These are phyloP conservation scores for Murraya paniculata DNA, from an alignment of 345 rosid species.

Conservation along the genomic window DNA sequence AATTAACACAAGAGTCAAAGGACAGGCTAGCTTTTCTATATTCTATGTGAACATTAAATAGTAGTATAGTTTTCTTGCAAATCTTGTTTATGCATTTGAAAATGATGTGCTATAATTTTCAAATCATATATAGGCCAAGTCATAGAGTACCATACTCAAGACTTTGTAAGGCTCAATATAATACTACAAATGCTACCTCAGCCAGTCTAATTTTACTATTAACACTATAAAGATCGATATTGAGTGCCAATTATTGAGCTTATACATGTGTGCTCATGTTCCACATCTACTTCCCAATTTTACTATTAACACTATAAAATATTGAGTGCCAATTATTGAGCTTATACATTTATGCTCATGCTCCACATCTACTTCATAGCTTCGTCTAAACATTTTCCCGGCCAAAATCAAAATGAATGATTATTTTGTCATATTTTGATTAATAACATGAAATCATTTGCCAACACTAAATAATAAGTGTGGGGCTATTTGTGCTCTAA, in stretches of 20 bases:
- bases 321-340: not conserved
- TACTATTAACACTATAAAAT: no score
- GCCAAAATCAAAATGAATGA: no score
- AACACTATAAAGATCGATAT: no score
- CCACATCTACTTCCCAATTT: not conserved
- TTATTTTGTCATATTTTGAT: no score
- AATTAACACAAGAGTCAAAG: slow-evolving; percentile 42
- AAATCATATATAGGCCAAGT: not conserved
- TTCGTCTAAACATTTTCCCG: no score
- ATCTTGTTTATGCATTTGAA: not conserved
- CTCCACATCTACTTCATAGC: no score
- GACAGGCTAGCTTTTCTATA: slow-evolving; percentile 18
- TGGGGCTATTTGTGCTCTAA: no score
- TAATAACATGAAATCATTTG: no score
- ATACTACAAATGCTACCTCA: not conserved
- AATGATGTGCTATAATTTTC: not conserved
- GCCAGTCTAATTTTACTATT: not conserved
- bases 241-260: not conserved
- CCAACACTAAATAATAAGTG: no score
- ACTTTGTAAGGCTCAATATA: not conserved
- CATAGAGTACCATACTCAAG: not conserved
- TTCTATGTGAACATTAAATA: slow-evolving; percentile 14
- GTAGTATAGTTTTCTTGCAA: not conserved
- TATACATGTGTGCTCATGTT: not conserved
- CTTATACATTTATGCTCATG: not conserved